A percentile compares a stretch with the other conserved stretches of the same genome.
Evolutionary conservation across 768 basidiomycete species (phyloP).

Genomic region (Galerina marginata): DNA sequence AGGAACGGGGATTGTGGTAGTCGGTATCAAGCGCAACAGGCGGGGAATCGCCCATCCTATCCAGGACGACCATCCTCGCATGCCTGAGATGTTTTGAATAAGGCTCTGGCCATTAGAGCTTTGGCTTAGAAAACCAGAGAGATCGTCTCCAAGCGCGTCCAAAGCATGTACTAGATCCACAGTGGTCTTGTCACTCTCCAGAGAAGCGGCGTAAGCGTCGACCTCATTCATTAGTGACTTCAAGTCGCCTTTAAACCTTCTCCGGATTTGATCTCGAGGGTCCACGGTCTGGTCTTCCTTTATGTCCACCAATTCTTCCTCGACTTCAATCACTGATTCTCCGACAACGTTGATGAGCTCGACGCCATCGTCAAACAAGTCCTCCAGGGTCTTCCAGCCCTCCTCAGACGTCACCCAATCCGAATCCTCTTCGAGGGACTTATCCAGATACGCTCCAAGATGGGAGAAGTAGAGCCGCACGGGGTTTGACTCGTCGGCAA

Average conservation of each 20-base stretch:
- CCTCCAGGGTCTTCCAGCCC: constrained; percentile 21
- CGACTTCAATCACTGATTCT: constrained; percentile 21
- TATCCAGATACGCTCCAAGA: constrained; percentile 28
- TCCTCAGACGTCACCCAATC: constrained; percentile 28
- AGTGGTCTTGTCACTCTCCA: constrained; percentile 29
- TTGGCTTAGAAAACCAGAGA: constrained; percentile 15
- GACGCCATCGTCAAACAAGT: constrained; percentile 26
- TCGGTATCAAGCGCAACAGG: constrained; percentile 32
- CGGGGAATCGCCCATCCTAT: constrained; percentile 41
- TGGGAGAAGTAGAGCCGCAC: constrained; percentile 24
- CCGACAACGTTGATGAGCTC: constrained; percentile 27
- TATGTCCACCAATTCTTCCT: neutral
- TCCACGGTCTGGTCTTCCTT: too few relatives aligned
- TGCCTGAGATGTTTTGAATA: constrained; percentile 14
- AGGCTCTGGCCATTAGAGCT: neutral
- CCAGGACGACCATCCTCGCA: constrained; percentile 31
- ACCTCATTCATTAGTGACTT: constrained; percentile 20
- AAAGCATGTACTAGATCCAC: constrained; percentile 27
- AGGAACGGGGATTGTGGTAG: constrained; percentile 38
- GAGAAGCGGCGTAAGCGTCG: constrained; percentile 22
- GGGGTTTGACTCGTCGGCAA: constrained; percentile 6
- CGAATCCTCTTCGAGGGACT: constrained; percentile 24
- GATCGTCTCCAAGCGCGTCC: constrained; percentile 18
- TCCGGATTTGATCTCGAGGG: constrained; percentile 3
- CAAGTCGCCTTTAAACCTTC: constrained; percentile 22